A percentile compares a stretch with the other conserved stretches of the same genome.
These are phyloP conservation scores for Gynandropsis gynandra DNA, from an alignment of 345 rosid genomes.

Conservation along the genomic window DNA sequence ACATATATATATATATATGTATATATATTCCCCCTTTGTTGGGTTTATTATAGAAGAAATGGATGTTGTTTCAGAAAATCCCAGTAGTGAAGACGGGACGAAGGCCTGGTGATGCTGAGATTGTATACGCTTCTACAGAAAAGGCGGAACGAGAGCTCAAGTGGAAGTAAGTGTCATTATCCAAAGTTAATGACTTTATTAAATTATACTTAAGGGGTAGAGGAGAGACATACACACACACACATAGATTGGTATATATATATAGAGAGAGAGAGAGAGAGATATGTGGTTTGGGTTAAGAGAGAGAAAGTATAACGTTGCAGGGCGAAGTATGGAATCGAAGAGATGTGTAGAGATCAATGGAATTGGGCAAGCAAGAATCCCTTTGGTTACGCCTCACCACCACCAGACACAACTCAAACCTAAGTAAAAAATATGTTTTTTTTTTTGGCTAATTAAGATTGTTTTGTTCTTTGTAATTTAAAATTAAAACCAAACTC, in stretches of 20 bases:
- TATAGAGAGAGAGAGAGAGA: too few relatives aligned
- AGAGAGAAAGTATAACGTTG: conserved; percentile 14
- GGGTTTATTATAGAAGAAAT: conserved; percentile 6
- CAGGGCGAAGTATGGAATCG: conserved; percentile 80
- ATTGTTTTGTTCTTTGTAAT: too few relatives aligned
- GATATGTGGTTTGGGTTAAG: too few relatives aligned
- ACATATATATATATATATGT: not conserved
- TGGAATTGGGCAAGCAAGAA: conserved; percentile 98
- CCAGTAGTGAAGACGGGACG: conserved; percentile 68
- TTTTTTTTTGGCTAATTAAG: too few relatives aligned
- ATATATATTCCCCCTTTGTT: not conserved
- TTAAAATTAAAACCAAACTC: too few relatives aligned
- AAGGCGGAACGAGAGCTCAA: conserved; percentile 77
- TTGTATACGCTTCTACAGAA: conserved; percentile 76
- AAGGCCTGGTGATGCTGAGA: conserved; percentile 87
- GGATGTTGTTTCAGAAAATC: conserved; percentile 46
- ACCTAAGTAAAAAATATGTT: not conserved
- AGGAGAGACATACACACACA: too few relatives aligned
- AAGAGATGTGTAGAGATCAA: conserved; percentile 93
- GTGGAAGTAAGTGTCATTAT: conserved; percentile 69
- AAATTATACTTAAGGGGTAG: too few relatives aligned
- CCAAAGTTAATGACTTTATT: not conserved
- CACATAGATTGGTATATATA: too few relatives aligned
- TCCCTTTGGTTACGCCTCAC: conserved; percentile 73
- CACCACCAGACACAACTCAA: conserved; percentile 21